Evolutionary conservation across 1,284 basidiomycete species (phyloP).

Genomic region (Cerioporus squamosus): DNA sequence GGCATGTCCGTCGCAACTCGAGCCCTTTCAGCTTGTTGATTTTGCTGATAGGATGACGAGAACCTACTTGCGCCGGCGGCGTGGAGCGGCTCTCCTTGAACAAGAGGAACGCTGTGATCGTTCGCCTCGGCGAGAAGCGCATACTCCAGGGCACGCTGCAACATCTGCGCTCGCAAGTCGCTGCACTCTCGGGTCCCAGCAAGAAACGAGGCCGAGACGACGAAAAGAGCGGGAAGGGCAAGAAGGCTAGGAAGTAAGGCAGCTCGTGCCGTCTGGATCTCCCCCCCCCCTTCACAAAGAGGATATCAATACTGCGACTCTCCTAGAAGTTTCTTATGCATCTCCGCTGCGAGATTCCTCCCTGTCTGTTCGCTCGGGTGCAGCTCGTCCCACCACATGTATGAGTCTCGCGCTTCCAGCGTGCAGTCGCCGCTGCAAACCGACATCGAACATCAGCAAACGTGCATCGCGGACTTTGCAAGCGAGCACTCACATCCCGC

Average conservation of each 20-base stretch:
- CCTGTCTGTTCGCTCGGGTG: conserved; percentile 13
- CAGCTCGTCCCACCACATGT: conserved; percentile 14
- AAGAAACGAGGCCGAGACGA: conserved; percentile 25
- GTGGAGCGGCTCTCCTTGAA: conserved; percentile 42
- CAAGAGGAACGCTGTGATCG: conserved; percentile 68
- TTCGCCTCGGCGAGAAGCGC: conserved; percentile 82
- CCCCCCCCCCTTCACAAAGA: too few relatives aligned
- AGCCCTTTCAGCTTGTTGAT: background rate
- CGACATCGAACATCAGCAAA: background rate
- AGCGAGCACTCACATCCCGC: background rate
- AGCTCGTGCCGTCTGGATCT: background rate
- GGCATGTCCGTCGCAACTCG: conserved; percentile 41
- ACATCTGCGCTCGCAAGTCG: conserved; percentile 4
- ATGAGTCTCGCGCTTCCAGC: conserved; percentile 7
- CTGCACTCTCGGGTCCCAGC: background rate
- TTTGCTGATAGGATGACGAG: conserved; percentile 54
- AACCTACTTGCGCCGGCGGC: conserved; percentile 40
- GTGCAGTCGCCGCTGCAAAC: conserved; percentile 3
- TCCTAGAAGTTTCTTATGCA: conserved; percentile 6
- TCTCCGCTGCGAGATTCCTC: conserved; percentile 9
- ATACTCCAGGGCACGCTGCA: conserved; percentile 52
- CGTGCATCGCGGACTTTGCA: background rate
- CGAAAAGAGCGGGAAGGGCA: conserved; percentile 15
- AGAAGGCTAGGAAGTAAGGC: conserved; percentile 19
- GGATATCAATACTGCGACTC: conserved; percentile 3